Conservation (phyloP, 129 eudicot species). For the Helianthus annuus region DNA sequence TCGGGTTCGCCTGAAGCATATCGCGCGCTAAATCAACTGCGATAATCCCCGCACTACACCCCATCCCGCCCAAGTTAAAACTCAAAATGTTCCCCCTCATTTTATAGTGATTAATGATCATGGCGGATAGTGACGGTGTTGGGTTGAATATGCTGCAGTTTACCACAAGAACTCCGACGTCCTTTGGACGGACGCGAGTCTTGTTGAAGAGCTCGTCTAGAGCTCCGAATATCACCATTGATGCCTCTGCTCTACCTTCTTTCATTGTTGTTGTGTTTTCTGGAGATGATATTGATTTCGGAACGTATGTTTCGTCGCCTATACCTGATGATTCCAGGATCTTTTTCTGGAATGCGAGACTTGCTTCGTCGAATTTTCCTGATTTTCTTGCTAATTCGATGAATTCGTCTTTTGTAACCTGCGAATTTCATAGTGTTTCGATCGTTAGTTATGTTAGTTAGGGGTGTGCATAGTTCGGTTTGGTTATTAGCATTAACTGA, state of each 20-base stretch:
- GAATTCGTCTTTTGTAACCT: constrained; percentile 82
- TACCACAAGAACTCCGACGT: constrained; percentile 80
- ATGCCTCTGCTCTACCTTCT: constrained; percentile 88
- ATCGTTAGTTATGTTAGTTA: too few relatives aligned
- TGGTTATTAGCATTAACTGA: too few relatives aligned
- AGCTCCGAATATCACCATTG: constrained; percentile 90
- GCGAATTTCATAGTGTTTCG: not conserved
- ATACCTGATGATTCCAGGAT: constrained; percentile 83
- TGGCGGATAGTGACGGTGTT: constrained; percentile 92
- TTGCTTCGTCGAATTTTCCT: constrained; percentile 79
- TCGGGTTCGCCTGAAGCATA: constrained; percentile 92
- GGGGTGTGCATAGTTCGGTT: too few relatives aligned
- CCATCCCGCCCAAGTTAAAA: constrained; percentile 96
- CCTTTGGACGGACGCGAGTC: constrained; percentile 73
- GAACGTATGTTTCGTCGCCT: constrained; percentile 91
- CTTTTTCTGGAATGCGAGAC: constrained; percentile 71
- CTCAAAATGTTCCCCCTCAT: constrained; percentile 95
- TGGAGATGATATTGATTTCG: constrained; percentile 55
- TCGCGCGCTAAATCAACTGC: constrained; percentile 89
- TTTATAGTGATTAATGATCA: constrained; percentile 91
- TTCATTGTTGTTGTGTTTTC: constrained; percentile 86
- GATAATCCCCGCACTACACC: constrained; percentile 92
- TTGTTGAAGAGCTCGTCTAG: constrained; percentile 88
- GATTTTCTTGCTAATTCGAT: constrained; percentile 80
- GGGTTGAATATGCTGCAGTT: constrained; percentile 97